phyloP scores from a whole-genome alignment of 768 basidiomycete genomes.

The Rhodotorula paludigena region DNA sequence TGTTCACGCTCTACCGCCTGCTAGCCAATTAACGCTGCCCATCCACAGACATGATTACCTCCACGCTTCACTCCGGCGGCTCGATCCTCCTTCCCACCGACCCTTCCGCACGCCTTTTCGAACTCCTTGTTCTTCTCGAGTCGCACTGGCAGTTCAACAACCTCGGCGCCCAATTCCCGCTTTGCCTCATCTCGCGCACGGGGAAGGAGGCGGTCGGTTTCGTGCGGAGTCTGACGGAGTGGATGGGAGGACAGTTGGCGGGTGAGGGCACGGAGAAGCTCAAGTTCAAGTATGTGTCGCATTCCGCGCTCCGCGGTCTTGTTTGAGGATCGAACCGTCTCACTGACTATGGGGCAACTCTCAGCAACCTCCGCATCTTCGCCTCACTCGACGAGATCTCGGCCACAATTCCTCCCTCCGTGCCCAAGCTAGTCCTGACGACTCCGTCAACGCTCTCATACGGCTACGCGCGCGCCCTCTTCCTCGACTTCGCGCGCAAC shows the following conservation, averaged over 20 bases:
- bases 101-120: constrained; percentile 86
- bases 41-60: constrained; percentile 71
- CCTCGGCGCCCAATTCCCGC: constrained; percentile 53
- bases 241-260: constrained; percentile 87
- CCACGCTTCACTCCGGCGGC: constrained; percentile 68
- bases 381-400: constrained; percentile 71
- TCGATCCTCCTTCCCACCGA: constrained; percentile 79
- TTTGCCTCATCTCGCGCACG: constrained; percentile 87
- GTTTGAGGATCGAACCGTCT: background rate
- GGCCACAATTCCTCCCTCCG: constrained; percentile 73
- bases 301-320: background rate
- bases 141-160: constrained; percentile 83
- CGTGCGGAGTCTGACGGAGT: constrained; percentile 96
- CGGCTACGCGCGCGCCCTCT: constrained; percentile 79
- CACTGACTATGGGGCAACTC: background rate
- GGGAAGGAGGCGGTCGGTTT: constrained; percentile 90
- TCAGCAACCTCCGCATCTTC: constrained; percentile 87
- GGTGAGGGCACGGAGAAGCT: constrained; percentile 59
- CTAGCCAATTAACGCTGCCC: background rate
- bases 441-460: constrained; percentile 89
- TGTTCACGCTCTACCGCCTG: background rate
- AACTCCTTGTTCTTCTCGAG: constrained; percentile 89
- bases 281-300: constrained; percentile 67
- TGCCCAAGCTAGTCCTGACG: constrained; percentile 88
- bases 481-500: constrained; percentile 75